These are phyloP conservation scores for Ceriops decandra DNA, from an alignment of 345 rosid genomes.

Conservation along the genomic window DNA sequence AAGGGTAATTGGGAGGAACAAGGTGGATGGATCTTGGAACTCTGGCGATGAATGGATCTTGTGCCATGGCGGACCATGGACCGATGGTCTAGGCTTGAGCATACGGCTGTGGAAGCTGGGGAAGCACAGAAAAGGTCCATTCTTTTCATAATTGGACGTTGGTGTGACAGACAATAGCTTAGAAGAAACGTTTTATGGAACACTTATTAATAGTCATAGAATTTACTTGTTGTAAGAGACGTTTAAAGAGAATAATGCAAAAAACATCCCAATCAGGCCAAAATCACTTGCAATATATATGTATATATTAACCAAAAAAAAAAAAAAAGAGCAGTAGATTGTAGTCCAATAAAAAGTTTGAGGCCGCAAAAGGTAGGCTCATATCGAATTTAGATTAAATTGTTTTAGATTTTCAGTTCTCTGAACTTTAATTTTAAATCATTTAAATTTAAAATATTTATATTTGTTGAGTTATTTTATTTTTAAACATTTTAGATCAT, in stretches of 20 bases:
- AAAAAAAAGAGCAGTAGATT: background rate
- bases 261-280: constrained; percentile 6
- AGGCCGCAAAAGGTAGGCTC: too few relatives aligned
- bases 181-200: background rate
- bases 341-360: background rate
- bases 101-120: constrained; percentile 76
- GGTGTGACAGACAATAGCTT: background rate
- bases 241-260: constrained; percentile 1
- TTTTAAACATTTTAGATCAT: too few relatives aligned
- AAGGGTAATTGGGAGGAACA: constrained; percentile 44
- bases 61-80: constrained; percentile 45
- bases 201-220: background rate
- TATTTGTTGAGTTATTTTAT: too few relatives aligned
- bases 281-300: too few relatives aligned
- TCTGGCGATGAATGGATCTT: constrained; percentile 28
- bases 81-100: constrained; percentile 47
- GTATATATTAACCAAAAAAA: background rate
- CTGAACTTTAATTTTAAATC: too few relatives aligned
- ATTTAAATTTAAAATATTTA: too few relatives aligned
- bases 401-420: too few relatives aligned
- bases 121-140: constrained; percentile 81
- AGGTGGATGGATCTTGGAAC: constrained; percentile 37
- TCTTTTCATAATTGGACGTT: constrained; percentile 40
- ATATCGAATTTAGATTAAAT: too few relatives aligned
- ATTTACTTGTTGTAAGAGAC: background rate